Evolutionary conservation across 2,329 filamentous ascomycete species (phyloP), one percentile per base, ranked within the genome.

Genomic region (Chlorencoelia australis): DNA sequence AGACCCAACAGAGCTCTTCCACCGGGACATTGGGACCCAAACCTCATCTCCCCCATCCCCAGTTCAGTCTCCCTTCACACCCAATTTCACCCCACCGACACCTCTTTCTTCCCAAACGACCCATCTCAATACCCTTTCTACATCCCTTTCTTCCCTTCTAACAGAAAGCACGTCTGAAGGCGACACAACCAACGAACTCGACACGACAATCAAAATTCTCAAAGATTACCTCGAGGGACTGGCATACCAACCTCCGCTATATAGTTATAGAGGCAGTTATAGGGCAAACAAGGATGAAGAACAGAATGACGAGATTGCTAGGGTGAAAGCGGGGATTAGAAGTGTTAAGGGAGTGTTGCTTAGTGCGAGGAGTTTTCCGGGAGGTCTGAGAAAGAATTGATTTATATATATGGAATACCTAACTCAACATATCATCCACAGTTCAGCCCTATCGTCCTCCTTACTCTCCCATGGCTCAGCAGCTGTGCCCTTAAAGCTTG

Each of bases 11-110:
- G 83, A 89, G 58, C 71, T 88, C 43, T 91, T 85, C 60, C 82
- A 88, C 57, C 75, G 82, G 30, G 84, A 91, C 53, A 71, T 85
- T 41, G 82, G 82, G 45, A 82, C 83, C 1, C 84, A 91, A 58
- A 91, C 84, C 0, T 77, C 75, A 0, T 67, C 66, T 1, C 62
- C 62, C 0, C 49, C 58, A 16, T 15, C 43, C 7, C 26, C 33
- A 15, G 8, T 25, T 9, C 24, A 24, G 31, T 24, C 39, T 15
- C 50, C 52, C 30, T 49, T 55, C 34, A 30, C 49, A 19, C 26
- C 26, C 13, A 18, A 19, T 31, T 22, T 21, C 3, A 20, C 32
- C 15, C 11, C 40, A 31, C 17, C 40, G 4, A 29, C 38, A 35
- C 61, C 50, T 44, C 58, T 47, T 32, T 27, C 53, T 36, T 28